Conservation (phyloP, 2,329 filamentous ascomycete species). For the Cadophora luteo-olivacea region DNA sequence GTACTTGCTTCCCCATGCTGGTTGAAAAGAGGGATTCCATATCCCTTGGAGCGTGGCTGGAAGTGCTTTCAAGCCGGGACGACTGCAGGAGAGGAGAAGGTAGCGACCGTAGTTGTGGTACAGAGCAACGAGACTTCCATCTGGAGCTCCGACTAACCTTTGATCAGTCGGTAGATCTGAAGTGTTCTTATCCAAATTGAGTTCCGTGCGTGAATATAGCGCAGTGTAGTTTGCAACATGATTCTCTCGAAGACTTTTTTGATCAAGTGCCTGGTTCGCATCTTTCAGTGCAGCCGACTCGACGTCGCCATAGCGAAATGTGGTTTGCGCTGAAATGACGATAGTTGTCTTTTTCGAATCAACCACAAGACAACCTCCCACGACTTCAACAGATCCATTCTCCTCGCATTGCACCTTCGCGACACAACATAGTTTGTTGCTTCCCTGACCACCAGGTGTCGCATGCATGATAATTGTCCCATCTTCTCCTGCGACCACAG, state of each 20-base stretch:
- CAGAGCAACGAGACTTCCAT: slow-evolving; percentile 39
- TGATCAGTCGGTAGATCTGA: slow-evolving; percentile 44
- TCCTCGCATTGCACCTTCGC: slow-evolving; percentile 40
- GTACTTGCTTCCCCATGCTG: slow-evolving; percentile 55
- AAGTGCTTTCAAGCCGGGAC: slow-evolving; percentile 41
- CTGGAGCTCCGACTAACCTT: slow-evolving; percentile 35
- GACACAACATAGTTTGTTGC: slow-evolving; percentile 45
- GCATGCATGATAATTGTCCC: slow-evolving; percentile 48
- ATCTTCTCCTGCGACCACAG: slow-evolving; percentile 41
- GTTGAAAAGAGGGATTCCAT: slow-evolving; percentile 51
- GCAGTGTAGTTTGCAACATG: slow-evolving; percentile 47
- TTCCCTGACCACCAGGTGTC: slow-evolving; percentile 47
- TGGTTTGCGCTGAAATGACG: slow-evolving; percentile 49
- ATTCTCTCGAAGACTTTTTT: slow-evolving; percentile 36
- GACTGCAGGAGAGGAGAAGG: slow-evolving; percentile 47
- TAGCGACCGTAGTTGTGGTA: slow-evolving; percentile 50
- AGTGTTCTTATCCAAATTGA: slow-evolving; percentile 40
- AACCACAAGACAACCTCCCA: slow-evolving; percentile 47
- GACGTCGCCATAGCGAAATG: slow-evolving; percentile 45
- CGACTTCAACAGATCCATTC: slow-evolving; percentile 38
- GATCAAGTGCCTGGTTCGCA: slow-evolving; percentile 33
- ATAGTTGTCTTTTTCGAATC: slow-evolving; percentile 46
- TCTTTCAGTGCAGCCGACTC: slow-evolving; percentile 39
- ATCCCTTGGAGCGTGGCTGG: slow-evolving; percentile 54
- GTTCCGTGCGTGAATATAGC: slow-evolving; percentile 44